Evolutionary conservation across 2,329 filamentous ascomycete genomes (phyloP), one percentile per base, ranked within the genome.

Genomic region (Pyricularia pennisetigena): DNA sequence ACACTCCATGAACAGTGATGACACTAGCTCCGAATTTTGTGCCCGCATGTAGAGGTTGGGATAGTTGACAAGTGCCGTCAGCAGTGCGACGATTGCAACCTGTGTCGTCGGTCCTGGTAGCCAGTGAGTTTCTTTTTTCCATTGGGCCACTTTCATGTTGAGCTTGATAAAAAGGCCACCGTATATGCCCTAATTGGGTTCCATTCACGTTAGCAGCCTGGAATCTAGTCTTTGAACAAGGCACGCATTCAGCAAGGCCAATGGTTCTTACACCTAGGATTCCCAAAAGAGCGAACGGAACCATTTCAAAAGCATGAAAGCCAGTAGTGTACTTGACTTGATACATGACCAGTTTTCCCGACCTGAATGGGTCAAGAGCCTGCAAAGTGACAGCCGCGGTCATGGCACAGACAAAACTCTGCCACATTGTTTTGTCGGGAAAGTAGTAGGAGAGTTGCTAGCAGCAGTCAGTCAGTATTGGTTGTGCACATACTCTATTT

Each of bases 401-500:
- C 94, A 98, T 98, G 76, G 95, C 95, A 74, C 95, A 98, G 59
- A 99, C 95, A 75, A 99, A 99, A 74, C 93, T 97, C 77, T 97
- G 95, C 95, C 95, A 99, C 95, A 99, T 98, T 10, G 95, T 98
- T 79, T 98, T 98, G 79, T 98, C 94, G 0, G 95, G 94, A 73
- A 98, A 98, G 78, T 97, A 98, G 77, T 97, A 98, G 0, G 93
- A 97, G 2, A 98, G 82, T 85, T 97, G 93, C 86, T 91, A 69
- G n/a, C 28, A 4, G 32, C 7, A 14, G 68, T 73, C 64, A 68
- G 68, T 10, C 24, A 10, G 10, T 16, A 64, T 68, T 32, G 73
- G 71, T 3, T 35, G 1, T 35, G 32, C 16, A 41, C 64, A 3
- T 10, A 54, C 4, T 20, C 7, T 12, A 1, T 29, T 30, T 20